Evolutionary conservation across 805 yeast genomes (phyloP), one percentile per base, ranked within the genome.

Genomic region (Geotrichum ghanense): DNA sequence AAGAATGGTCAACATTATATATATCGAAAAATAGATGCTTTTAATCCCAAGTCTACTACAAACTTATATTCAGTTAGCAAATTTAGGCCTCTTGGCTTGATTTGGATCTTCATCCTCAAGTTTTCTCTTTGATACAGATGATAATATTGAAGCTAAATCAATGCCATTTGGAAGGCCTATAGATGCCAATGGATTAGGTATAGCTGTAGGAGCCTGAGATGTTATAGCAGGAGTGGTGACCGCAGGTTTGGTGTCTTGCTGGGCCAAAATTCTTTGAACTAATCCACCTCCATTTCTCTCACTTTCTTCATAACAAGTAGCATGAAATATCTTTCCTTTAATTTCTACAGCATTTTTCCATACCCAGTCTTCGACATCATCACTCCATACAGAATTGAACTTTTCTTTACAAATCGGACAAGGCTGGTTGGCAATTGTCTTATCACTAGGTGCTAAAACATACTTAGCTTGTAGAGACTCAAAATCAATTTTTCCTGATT

Each of bases 361-460:
- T 19, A 83, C 74, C 94, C 94, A 84, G 53, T 82, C 89, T 48
- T 88, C 90, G 2, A 73, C 63, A 42, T 78, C 82, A 54, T 83
- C 90, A 53, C 78, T 79, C 70, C 81, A 84, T 4, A 72, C 72
- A n/a, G 81, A 81, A 42, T 69, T 66, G 23, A 81, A 68, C 9
- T 66, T 69, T 50, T 85, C 94, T 56, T 75, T 76, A 62, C 94
- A 84, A 24, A 83, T 74, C 0, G 83, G 81, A 63, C 94, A 84
- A 17, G 72, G 67, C 25, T 70, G 67, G 17, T 68, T 68, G 67
- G 75, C 82, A 54, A 76, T 79, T 7, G 67, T 68, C 23, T 78
- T 74, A 41, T 76, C 78, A 17, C 77, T 70, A 0, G 95, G 94
- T 12, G 83, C 83, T 4, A 73, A 67, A 14, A 85, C 84, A 56